A percentile compares a stretch with the other conserved stretches of the same genome.
These are phyloP conservation scores for Nymphaea colorata DNA, from an alignment of 164 flowering plant species.

Conservation along the genomic window DNA sequence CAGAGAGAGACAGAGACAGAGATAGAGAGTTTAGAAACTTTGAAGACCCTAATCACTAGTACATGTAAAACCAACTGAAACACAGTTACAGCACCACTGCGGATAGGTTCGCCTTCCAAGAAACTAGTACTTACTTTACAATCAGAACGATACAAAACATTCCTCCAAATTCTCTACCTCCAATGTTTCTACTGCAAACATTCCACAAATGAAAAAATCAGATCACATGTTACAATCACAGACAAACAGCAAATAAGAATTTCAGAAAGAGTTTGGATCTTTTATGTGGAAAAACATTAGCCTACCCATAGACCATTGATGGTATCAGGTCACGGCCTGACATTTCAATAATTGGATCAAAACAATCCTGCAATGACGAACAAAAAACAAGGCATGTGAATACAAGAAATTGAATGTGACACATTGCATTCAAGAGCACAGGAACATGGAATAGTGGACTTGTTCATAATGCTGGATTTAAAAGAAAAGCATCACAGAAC, in stretches of 20 bases:
- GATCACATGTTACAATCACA: not conserved
- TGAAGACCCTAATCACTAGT: not conserved
- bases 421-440: no score
- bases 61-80: not conserved
- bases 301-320: conserved; percentile 94
- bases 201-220: not conserved
- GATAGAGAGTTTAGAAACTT: not conserved
- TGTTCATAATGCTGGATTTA: no score
- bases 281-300: not conserved
- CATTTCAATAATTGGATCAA: conserved; percentile 68
- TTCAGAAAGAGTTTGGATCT: not conserved
- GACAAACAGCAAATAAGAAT: not conserved
- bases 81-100: not conserved
- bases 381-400: not conserved
- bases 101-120: not conserved
- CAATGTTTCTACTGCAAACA: conserved; percentile 62
- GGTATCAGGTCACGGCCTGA: conserved; percentile 85
- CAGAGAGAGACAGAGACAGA: not conserved
- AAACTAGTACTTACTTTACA: conserved; percentile 44
- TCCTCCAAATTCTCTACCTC: conserved; percentile 89
- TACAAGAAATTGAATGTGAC: no score
- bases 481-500: no score
- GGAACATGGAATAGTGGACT: no score
- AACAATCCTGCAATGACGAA: conserved; percentile 51
- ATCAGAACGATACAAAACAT: conserved; percentile 72